Conservation (phyloP, 352 stramenopile genomes). For the Pythium dissimile region DNA sequence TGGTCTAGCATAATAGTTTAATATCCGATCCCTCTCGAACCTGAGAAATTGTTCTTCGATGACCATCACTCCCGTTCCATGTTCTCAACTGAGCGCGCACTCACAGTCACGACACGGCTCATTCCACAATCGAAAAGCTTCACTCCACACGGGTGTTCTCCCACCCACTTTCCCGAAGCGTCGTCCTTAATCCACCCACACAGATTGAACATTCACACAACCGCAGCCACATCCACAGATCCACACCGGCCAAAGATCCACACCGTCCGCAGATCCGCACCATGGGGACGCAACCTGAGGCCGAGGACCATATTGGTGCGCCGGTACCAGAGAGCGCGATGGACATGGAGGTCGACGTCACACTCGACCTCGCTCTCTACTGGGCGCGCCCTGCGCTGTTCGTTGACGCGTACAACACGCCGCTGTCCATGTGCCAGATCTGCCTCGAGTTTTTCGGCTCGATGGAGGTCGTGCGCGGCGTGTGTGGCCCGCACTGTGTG, state of each 20-base stretch:
- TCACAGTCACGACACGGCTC: too few species aligned
- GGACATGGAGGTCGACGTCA: constrained; percentile 10
- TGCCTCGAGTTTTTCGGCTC: constrained; percentile 46
- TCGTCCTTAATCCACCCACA: too few species aligned
- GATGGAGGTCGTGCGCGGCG: constrained; percentile 27
- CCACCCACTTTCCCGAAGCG: not conserved
- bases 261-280: too few species aligned
- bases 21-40: constrained; percentile 9
- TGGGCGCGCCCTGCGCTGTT: not conserved
- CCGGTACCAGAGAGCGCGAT: constrained; percentile 10
- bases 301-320: constrained; percentile 4
- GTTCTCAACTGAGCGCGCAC: constrained; percentile 9
- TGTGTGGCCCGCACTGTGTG: constrained; percentile 40
- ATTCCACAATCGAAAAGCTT: constrained; percentile 27
- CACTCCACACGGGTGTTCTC: not conserved
- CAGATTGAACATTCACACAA: too few species aligned
- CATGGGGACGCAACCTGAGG: constrained; percentile 17
- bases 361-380: constrained; percentile 12
- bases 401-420: constrained; percentile 15
- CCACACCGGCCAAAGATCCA: too few species aligned
- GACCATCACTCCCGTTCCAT: constrained; percentile 24
- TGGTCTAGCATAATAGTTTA: not conserved
- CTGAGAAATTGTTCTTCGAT: constrained; percentile 19
- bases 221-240: too few species aligned
- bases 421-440: constrained; percentile 48